phyloP scores from a whole-genome alignment of 2,329 filamentous ascomycete species.

The Coniella vitis region DNA sequence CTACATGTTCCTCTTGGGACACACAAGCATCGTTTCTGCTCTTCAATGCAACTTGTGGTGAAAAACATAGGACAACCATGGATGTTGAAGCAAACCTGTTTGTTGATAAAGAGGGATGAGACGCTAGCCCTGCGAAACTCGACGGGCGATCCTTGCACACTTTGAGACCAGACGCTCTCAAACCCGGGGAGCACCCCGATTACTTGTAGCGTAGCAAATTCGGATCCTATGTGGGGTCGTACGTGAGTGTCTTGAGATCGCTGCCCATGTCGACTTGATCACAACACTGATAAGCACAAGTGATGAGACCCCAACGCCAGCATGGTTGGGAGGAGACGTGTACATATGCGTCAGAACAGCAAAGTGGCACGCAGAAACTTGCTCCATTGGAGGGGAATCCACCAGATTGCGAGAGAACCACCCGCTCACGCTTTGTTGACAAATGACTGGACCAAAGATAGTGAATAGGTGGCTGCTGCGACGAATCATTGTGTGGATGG shows the following conservation, averaged over 20 bases:
- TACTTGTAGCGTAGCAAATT: neutral
- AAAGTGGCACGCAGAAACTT: too few relatives aligned
- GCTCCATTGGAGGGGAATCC: too few relatives aligned
- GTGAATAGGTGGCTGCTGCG: neutral
- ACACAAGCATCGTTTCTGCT: neutral
- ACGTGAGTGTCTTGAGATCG: too few relatives aligned
- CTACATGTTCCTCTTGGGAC: too few relatives aligned
- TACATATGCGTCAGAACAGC: too few relatives aligned
- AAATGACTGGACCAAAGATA: too few relatives aligned
- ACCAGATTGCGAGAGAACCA: too few relatives aligned
- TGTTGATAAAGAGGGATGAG: conserved; percentile 11
- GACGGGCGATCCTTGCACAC: neutral
- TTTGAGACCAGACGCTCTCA: conserved; percentile 11
- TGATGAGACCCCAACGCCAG: too few relatives aligned
- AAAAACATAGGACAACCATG: neutral
- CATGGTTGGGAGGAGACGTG: too few relatives aligned
- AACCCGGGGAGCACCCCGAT: neutral
- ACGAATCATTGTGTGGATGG: neutral
- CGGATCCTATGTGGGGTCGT: neutral
- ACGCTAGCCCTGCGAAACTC: conserved; percentile 10
- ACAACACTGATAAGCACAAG: too few relatives aligned
- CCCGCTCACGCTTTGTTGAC: too few relatives aligned
- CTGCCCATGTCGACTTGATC: too few relatives aligned
- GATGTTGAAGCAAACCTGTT: neutral
- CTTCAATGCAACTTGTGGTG: neutral